These are phyloP conservation scores for Plenodomus lindquistii DNA, from an alignment of 2,329 filamentous ascomycete species.

Conservation along the genomic window DNA sequence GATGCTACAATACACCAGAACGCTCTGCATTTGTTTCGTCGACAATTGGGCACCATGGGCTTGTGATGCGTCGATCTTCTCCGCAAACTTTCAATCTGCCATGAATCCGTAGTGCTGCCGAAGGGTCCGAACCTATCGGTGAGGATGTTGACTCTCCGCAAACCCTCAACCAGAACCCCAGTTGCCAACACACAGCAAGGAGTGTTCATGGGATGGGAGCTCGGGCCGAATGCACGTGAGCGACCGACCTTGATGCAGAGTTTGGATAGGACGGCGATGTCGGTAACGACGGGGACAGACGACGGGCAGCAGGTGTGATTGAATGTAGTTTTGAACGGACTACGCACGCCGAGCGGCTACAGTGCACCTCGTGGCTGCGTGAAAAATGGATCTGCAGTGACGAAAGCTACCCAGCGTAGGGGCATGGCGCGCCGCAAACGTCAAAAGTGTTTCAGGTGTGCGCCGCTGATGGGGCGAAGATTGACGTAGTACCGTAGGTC, in stretches of 20 bases:
- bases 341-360: slow-evolving; percentile 19
- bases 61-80: neutral
- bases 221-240: neutral
- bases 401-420: slow-evolving; percentile 3
- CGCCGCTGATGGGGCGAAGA: slow-evolving; percentile 8
- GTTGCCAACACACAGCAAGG: neutral
- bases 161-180: neutral
- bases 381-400: slow-evolving; percentile 15
- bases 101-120: neutral
- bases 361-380: slow-evolving; percentile 15
- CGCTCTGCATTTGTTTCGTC: too few relatives aligned
- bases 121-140: neutral
- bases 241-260: too few relatives aligned
- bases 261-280: too few relatives aligned
- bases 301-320: too few relatives aligned
- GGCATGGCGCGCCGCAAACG: slow-evolving; percentile 16
- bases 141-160: neutral
- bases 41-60: neutral
- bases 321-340: too few relatives aligned
- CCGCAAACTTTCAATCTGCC: neutral
- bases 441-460: slow-evolving; percentile 24
- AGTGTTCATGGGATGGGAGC: neutral
- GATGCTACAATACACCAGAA: too few relatives aligned
- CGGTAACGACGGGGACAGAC: too few relatives aligned
- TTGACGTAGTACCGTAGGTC: slow-evolving; percentile 14